A percentile compares a stretch with the other conserved stretches of the same genome.
These are phyloP conservation scores for Bipolaris bicolor DNA, from an alignment of 2,329 filamentous ascomycete species.

Conservation along the genomic window DNA sequence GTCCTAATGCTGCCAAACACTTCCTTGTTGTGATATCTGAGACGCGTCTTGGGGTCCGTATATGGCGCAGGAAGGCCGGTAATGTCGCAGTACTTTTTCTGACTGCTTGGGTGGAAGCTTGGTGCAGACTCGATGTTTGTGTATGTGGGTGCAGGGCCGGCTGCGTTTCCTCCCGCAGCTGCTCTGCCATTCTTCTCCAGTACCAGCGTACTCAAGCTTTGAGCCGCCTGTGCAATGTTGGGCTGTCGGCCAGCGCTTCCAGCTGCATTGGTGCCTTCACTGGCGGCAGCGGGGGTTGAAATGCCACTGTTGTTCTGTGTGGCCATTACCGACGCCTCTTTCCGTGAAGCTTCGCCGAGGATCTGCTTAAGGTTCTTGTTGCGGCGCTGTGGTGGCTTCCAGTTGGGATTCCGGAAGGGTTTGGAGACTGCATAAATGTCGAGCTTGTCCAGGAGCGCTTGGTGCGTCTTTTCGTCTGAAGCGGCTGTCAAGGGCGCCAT, in stretches of 20 bases:
- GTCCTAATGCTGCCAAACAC: constrained; percentile 83
- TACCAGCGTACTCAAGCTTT: constrained; percentile 84
- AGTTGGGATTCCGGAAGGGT: constrained; percentile 86
- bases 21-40: constrained; percentile 93
- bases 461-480: constrained; percentile 79
- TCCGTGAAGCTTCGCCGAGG: constrained; percentile 83
- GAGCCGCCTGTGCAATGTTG: constrained; percentile 88
- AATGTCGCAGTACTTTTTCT: constrained; percentile 93
- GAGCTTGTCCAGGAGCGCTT: constrained; percentile 84
- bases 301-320: constrained; percentile 83
- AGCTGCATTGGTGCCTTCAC: constrained; percentile 58
- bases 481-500: constrained; percentile 70
- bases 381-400: constrained; percentile 91
- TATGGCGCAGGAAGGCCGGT: constrained; percentile 93
- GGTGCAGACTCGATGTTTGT: constrained; percentile 96
- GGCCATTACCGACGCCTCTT: constrained; percentile 85
- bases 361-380: constrained; percentile 99
- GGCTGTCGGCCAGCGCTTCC: constrained; percentile 63
- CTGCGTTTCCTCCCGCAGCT: constrained; percentile 33
- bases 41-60: constrained; percentile 89
- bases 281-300: constrained; percentile 64
- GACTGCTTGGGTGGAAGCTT: constrained; percentile 75
- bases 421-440: constrained; percentile 88
- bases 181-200: constrained; percentile 74
- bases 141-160: constrained; percentile 78